These are phyloP conservation scores for Poterioochromonas sp. DNA, from an alignment of 352 stramenopile species.

Conservation along the genomic window DNA sequence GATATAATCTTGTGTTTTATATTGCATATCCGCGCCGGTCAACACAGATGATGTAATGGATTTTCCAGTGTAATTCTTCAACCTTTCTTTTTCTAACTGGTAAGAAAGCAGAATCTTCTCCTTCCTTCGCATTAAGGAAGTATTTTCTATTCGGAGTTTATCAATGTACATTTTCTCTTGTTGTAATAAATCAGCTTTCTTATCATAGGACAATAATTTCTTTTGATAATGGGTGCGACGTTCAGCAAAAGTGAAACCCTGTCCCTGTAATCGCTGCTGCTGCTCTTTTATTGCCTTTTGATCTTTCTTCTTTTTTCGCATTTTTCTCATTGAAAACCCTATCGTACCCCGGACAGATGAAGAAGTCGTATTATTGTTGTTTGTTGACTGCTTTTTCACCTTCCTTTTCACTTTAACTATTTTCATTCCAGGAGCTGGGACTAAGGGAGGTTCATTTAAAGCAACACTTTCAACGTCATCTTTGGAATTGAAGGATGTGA, in stretches of 20 bases:
- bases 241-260: constrained; percentile 14
- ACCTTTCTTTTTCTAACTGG: constrained; percentile 26
- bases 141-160: neutral
- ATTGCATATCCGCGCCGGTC: constrained; percentile 10
- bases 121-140: neutral
- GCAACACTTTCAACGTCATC: too few species aligned
- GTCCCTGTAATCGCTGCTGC: too few species aligned
- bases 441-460: too few species aligned
- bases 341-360: too few species aligned
- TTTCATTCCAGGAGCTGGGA: too few species aligned
- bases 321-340: neutral
- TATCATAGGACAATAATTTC: constrained; percentile 7
- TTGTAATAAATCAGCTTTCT: neutral
- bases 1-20: neutral
- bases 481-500: too few species aligned
- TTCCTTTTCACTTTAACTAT: too few species aligned
- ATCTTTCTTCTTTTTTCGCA: neutral
- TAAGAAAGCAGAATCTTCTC: neutral
- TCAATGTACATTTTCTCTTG: constrained; percentile 27
- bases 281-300: too few species aligned
- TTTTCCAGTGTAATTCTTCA: neutral
- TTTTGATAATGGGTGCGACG: constrained; percentile 11
- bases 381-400: neutral
- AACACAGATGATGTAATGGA: constrained; percentile 18
- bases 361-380: neutral